Evolutionary conservation across 345 rosid genomes (phyloP), one percentile per base, ranked within the genome.

Genomic region (Sisymbrium irio): DNA sequence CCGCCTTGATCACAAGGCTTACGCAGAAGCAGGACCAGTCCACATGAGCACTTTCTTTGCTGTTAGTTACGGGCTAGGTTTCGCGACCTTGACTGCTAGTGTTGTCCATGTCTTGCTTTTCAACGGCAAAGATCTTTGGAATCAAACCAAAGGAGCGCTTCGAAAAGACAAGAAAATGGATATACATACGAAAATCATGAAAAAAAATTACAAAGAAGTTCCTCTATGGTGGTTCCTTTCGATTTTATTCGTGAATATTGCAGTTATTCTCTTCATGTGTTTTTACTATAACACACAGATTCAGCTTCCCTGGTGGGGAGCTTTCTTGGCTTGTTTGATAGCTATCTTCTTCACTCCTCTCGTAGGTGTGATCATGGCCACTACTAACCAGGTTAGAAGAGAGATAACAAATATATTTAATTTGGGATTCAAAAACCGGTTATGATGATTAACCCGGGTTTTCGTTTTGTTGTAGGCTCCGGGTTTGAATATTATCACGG

Each of bases 301-400:
- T 62, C 98, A 90, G 35, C 77, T 90, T 86, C 95, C 87, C 4
- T 93, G 97, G 97, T 93, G 97, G 97, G 96, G 90, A 11, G 90
- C 88, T 18, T 58, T 90, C 61, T 79, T 88, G 49, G 95, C 96
- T 78, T 93, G 96, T 73, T 82, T 60, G 25, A 83, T 90, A 27
- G 91, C 98, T 40, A 33, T 93, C 17, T 79, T 84, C 82, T 93
- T 85, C 83, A 90, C 98, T 65, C 92, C 92, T 56, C 96, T 93
- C 0, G 78, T 93, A 32, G 98, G 98, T 45, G 82, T 90, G 39
- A 88, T 93, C 75, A 55, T 9, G 59, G 91, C 96, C 37, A 90
- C 96, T 37, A 89, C 95, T 39, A 89, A 87, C 59, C 89, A 85
- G 89, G 94, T 68, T 33, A 32, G 27, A 41, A 37, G 15, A 59